Percentiles rank a stretch among this genome's conserved stretches.
Conservation (phyloP, 2,329 filamentous ascomycete genomes). For the Sporothrix pallida region DNA sequence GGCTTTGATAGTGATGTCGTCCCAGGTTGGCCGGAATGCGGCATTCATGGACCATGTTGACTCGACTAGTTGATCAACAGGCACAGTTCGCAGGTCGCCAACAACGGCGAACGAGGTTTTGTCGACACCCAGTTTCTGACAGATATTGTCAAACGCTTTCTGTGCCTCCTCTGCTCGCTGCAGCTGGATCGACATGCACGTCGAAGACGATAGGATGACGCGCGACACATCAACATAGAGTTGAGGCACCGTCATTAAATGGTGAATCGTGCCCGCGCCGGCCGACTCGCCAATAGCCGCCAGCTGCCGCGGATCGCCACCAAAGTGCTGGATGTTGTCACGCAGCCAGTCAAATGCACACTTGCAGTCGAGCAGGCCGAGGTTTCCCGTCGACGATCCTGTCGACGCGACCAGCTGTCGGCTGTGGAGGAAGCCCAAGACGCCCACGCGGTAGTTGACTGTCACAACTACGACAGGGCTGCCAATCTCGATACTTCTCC, state of each 20-base stretch:
- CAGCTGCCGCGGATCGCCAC: slow-evolving; percentile 23
- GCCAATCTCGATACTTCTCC: background rate
- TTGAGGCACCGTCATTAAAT: slow-evolving; percentile 8
- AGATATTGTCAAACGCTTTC: slow-evolving; percentile 17
- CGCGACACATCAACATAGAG: slow-evolving; percentile 23
- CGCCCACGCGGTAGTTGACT: slow-evolving; percentile 27
- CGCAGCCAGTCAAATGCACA: slow-evolving; percentile 26
- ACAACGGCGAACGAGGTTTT: background rate
- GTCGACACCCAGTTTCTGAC: background rate
- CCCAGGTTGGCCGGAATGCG: slow-evolving; percentile 21
- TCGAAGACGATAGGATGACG: slow-evolving; percentile 22
- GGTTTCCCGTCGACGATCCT: slow-evolving; percentile 19
- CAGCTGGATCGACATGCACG: slow-evolving; percentile 25
- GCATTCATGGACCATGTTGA: background rate
- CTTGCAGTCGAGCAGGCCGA: slow-evolving; percentile 25
- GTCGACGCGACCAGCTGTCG: slow-evolving; percentile 5
- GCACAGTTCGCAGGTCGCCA: background rate
- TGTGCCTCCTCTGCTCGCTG: slow-evolving; percentile 17
- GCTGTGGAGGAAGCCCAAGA: slow-evolving; percentile 27
- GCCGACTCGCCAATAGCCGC: slow-evolving; percentile 25
- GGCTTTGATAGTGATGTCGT: slow-evolving; percentile 23
- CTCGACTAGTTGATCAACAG: slow-evolving; percentile 14
- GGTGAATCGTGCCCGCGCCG: slow-evolving; percentile 20
- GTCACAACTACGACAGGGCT: slow-evolving; percentile 24
- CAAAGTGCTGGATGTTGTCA: slow-evolving; percentile 23